A percentile compares a stretch with the other conserved stretches of the same genome.
These are phyloP conservation scores for Aureobasidium sp. DNA, from an alignment of 2,329 filamentous ascomycete genomes.

Conservation along the genomic window DNA sequence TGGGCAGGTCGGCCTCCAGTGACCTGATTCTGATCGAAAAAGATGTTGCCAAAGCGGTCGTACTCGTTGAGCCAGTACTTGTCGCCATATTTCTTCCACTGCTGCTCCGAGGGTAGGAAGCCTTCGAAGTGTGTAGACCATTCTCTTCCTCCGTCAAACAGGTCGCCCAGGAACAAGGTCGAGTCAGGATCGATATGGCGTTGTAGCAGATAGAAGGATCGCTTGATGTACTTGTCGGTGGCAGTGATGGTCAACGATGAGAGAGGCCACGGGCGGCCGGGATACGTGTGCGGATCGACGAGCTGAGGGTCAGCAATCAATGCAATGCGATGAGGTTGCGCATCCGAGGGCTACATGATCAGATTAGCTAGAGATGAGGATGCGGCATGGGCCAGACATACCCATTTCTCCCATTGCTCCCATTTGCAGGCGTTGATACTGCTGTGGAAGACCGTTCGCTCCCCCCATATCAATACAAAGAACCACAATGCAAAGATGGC, in stretches of 20 bases:
- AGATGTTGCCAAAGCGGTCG: constrained; percentile 74
- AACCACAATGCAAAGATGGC: constrained; percentile 63
- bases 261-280: constrained; percentile 68
- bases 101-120: constrained; percentile 51
- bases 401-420: constrained; percentile 89
- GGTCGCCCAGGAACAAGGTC: constrained; percentile 81
- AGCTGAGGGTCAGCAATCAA: constrained; percentile 87
- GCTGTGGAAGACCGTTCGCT: constrained; percentile 66
- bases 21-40: constrained; percentile 44
- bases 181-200: constrained; percentile 71
- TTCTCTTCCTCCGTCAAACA: constrained; percentile 93
- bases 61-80: constrained; percentile 84
- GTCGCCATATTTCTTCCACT: constrained; percentile 67
- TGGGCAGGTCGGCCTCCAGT: constrained; percentile 55
- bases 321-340: constrained; percentile 73
- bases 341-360: constrained; percentile 58
- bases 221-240: constrained; percentile 83
- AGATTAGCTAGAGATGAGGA: neutral
- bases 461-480: constrained; percentile 71
- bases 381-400: constrained; percentile 32
- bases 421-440: constrained; percentile 67
- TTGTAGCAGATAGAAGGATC: constrained; percentile 74
- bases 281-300: constrained; percentile 91
- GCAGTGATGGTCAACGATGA: constrained; percentile 58
- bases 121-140: constrained; percentile 57